These are phyloP conservation scores for Fonsecaea pugnacius DNA, from an alignment of 2,329 filamentous ascomycete species.

Conservation along the genomic window DNA sequence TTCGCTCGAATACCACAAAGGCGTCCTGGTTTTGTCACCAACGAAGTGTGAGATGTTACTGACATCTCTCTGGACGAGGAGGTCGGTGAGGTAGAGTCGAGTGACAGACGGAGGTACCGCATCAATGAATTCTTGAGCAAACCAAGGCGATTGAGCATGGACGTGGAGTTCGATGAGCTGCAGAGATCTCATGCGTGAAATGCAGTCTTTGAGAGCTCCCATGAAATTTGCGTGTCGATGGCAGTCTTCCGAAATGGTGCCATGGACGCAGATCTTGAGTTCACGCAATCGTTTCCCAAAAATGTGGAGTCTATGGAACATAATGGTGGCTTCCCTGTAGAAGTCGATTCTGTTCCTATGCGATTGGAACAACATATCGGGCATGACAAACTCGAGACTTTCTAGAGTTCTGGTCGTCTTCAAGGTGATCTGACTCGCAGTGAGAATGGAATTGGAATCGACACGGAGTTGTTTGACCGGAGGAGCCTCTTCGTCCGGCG, in stretches of 20 bases:
- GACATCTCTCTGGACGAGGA: conserved; percentile 17
- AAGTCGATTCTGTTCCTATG: conserved; percentile 1
- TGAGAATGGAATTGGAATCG: conserved; percentile 26
- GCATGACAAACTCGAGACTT: conserved; percentile 20
- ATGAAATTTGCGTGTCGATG: conserved; percentile 23
- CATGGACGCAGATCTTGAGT: conserved; percentile 30
- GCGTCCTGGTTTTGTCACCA: conserved; percentile 12
- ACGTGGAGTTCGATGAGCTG: conserved; percentile 33
- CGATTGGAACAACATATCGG: conserved; percentile 9
- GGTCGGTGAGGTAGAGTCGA: conserved; percentile 29
- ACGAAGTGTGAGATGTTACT: neutral
- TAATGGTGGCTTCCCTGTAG: neutral
- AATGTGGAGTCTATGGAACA: neutral
- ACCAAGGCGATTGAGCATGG: conserved; percentile 19
- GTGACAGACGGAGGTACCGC: conserved; percentile 26
- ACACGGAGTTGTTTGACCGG: conserved; percentile 29
- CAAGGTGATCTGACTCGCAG: conserved; percentile 5
- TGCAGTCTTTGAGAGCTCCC: conserved; percentile 16
- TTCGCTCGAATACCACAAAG: neutral
- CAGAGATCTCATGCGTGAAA: conserved; percentile 22
- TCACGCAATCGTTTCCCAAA: conserved; percentile 15
- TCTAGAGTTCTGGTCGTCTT: conserved; percentile 22
- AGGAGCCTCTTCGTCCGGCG: neutral
- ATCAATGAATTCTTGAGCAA: conserved; percentile 27
- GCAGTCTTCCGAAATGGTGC: conserved; percentile 13